These are phyloP conservation scores for Ceratonia siliqua DNA, from an alignment of 306 rosid genomes.

Conservation along the genomic window DNA sequence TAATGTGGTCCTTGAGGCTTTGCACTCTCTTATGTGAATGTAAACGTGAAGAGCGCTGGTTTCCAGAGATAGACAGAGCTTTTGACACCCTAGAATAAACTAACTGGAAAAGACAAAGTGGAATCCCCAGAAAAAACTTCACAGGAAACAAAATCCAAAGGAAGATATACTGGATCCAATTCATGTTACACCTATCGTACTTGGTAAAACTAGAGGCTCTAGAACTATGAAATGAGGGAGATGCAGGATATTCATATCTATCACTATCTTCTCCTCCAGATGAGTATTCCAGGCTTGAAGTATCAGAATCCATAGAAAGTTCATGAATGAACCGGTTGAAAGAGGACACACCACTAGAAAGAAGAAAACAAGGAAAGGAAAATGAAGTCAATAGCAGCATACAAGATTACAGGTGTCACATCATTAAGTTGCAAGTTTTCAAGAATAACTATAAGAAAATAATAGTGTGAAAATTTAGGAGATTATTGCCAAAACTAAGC, in stretches of 20 bases:
- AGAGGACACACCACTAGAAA: conserved; percentile 81
- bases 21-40: conserved; percentile 50
- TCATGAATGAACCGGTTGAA: conserved; percentile 87
- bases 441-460: not conserved
- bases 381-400: conserved; percentile 23
- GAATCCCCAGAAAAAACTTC: conserved; percentile 59
- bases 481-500: not conserved
- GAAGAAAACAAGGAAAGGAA: conserved; percentile 32
- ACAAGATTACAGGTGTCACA: not conserved
- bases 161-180: conserved; percentile 55
- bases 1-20: conserved; percentile 69
- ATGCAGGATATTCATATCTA: conserved; percentile 45
- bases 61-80: conserved; percentile 34
- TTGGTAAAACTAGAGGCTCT: conserved; percentile 51
- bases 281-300: conserved; percentile 62
- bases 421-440: not conserved
- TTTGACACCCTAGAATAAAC: conserved; percentile 35
- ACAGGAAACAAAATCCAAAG: conserved; percentile 63
- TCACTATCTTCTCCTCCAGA: conserved; percentile 72
- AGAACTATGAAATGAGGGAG: conserved; percentile 71
- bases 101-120: conserved; percentile 41
- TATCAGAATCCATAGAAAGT: conserved; percentile 83
- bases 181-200: conserved; percentile 42
- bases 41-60: conserved; percentile 35
- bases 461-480: not conserved